phyloP scores from a whole-genome alignment of 2,329 filamentous ascomycete species.

The Cordyceps pruinosa region DNA sequence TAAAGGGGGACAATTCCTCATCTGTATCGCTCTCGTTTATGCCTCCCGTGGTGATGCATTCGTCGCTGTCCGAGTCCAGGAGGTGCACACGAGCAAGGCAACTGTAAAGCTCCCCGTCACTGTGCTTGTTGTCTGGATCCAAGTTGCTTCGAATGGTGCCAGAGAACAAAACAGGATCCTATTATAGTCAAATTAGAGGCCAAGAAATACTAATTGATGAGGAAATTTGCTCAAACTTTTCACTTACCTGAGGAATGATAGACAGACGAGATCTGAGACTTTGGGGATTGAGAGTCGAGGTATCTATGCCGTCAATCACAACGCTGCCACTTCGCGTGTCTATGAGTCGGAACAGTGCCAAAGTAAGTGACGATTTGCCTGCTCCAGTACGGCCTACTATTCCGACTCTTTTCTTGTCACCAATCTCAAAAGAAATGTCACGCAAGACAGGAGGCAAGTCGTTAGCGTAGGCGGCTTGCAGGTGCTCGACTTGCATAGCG shows the following conservation, averaged over 20 bases:
- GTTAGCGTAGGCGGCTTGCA: constrained; percentile 64
- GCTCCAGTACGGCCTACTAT: constrained; percentile 73
- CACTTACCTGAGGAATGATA: constrained; percentile 58
- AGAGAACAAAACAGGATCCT: constrained; percentile 72
- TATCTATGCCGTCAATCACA: constrained; percentile 66
- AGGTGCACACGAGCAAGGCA: constrained; percentile 59
- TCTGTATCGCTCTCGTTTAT: constrained; percentile 30
- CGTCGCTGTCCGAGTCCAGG: constrained; percentile 27
- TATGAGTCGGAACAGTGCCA: constrained; percentile 71
- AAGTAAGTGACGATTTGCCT: constrained; percentile 70
- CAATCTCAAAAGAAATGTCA: constrained; percentile 60
- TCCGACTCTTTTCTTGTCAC: constrained; percentile 63
- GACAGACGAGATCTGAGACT: constrained; percentile 66
- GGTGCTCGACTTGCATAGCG: constrained; percentile 60
- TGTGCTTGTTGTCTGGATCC: constrained; percentile 60
- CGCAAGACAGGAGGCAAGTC: constrained; percentile 65
- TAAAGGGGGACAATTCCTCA: constrained; percentile 28
- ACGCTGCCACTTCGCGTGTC: constrained; percentile 60
- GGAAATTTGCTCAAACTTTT: not conserved
- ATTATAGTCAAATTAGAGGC: not conserved
- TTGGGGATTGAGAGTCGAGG: constrained; percentile 62
- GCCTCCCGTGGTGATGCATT: constrained; percentile 13
- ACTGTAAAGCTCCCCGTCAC: constrained; percentile 34
- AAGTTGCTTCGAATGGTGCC: constrained; percentile 68
- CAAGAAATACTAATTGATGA: not conserved